Percentiles rank a stretch among this genome's conserved stretches.
Conservation (phyloP, 148 eudicot species). For the Mesembryanthemum crystallinum region DNA sequence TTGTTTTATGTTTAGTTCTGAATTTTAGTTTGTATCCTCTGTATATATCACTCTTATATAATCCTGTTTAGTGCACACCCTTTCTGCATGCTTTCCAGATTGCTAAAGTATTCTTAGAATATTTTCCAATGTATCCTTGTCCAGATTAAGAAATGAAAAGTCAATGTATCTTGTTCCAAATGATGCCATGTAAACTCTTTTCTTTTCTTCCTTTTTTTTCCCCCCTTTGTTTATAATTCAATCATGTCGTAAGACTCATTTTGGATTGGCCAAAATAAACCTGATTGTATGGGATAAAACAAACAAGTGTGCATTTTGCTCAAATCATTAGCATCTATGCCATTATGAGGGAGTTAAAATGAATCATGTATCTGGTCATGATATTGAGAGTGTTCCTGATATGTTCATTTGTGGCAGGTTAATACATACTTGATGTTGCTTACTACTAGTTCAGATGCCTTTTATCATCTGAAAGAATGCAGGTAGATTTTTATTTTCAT, state of each 20-base stretch:
- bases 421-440: slow-evolving; percentile 89
- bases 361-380: background rate
- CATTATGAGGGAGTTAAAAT: background rate
- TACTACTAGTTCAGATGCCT: slow-evolving; percentile 88
- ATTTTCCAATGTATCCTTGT: background rate
- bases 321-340: background rate
- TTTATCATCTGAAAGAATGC: slow-evolving; percentile 91
- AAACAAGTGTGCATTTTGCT: slow-evolving; percentile 1
- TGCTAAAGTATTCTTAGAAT: background rate
- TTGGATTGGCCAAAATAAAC: background rate
- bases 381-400: background rate
- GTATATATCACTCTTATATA: background rate
- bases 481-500: slow-evolving; percentile 48
- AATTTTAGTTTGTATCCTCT: slow-evolving; percentile 1
- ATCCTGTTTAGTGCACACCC: background rate
- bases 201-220: too few relatives aligned
- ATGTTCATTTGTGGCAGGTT: slow-evolving; percentile 45
- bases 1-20: background rate
- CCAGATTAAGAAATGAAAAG: background rate
- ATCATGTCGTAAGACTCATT: too few relatives aligned
- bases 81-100: background rate
- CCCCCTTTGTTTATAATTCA: too few relatives aligned
- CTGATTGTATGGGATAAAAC: background rate
- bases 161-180: background rate
- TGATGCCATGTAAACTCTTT: too few relatives aligned